Base-by-base conservation (phyloP, 805 yeast genomes). In the Cyberlindnera amylophila region DNA sequence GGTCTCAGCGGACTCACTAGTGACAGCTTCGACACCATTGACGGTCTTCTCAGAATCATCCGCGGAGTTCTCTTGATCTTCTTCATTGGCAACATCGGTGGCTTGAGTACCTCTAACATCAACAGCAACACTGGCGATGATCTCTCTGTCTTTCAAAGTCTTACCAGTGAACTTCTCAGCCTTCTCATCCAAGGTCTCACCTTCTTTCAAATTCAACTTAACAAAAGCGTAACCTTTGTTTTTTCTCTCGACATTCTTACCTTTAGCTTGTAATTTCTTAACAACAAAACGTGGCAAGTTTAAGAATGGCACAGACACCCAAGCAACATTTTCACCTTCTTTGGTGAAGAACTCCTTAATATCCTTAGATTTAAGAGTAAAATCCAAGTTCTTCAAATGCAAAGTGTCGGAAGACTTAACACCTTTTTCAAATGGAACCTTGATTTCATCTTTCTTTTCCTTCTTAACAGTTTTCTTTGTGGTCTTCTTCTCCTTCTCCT, bases 121-220 rank as follows among this genome's bases (percentile, higher is more conserved):
- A 49, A 85, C 74, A 16, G 96, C 96, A 53, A 82, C 74, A 51
- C 81, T 82, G 45, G 84, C 87, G 35, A 74, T 66, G 45, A 89
- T 66, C 38, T 70, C 71, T 61, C 86, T 76, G 38, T 84, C 96
- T 47, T 77, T 77, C 52, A 83, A 66, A 39, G 71, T 74, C 55
- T 71, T 72, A 40, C 88, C 95, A 50, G 83, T 74, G 62, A 81
- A 80, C 55, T 78, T 76, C 29, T 71, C 78, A 46, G 86, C 77
- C 56, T 87, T 95, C 34, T 72, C 71, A 38, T 75, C 84, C 51
- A 80, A 77, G 36, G 70, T 65, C 38, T 76, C 70, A 32, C 54
- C 59, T 12, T 51, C 57, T 30, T 45, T 49, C 33, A 57, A 30
- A 8, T 43, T 32, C 50, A 81, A 75, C 54, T 70, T 76, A 42